Base-by-base conservation (phyloP, 2,329 filamentous ascomycete genomes). In the Cordyceps fumosorosea region DNA sequence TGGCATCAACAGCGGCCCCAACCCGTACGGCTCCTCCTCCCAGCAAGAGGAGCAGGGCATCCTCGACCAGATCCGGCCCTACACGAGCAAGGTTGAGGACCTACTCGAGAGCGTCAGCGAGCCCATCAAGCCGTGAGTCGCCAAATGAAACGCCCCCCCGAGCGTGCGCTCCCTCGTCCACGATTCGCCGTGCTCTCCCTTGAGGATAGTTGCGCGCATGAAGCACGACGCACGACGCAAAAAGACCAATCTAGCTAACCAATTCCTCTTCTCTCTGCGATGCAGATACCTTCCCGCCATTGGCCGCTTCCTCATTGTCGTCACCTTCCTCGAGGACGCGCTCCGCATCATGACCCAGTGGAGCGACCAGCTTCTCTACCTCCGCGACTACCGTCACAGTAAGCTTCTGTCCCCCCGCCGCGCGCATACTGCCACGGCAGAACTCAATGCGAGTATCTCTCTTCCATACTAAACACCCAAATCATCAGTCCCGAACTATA, bases 41-140 rank as follows among this genome's bases (percentile, higher is more conserved):
- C 66, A 65, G 42, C 70, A 73, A 37, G 88, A 92, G 55, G 91
- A 86, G 75, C 87, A 70, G 59, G 69, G 69, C 67, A 63, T 75
- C 63, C 85, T 99, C 69, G 95, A 97, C 75, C 84, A 91, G 70
- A 91, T 99, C 73, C 85, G 95, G 66, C 86, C 92, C 75, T 93
- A 98, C 77, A 99, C 95, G 57, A 96, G 90, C 88, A 98, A 97
- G 84, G 93, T 99, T 68, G 95, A 99, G 80, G 95, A 99, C 74
- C 79, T 90, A 74, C 78, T 99, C 73, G 95, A 98, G 77, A 90
- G 85, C 32, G 68, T 92, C 71, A 89, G 91, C 71, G 93, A 96
- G 73, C 95, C 95, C 55, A 78, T 98, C 68, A 98, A 96, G 83
- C 95, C 95, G 89, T 99, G 71, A 76, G 75, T 76, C 24, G 14